These are phyloP conservation scores for Ogataea ganodermae DNA, from an alignment of 805 yeast genomes.

Conservation along the genomic window DNA sequence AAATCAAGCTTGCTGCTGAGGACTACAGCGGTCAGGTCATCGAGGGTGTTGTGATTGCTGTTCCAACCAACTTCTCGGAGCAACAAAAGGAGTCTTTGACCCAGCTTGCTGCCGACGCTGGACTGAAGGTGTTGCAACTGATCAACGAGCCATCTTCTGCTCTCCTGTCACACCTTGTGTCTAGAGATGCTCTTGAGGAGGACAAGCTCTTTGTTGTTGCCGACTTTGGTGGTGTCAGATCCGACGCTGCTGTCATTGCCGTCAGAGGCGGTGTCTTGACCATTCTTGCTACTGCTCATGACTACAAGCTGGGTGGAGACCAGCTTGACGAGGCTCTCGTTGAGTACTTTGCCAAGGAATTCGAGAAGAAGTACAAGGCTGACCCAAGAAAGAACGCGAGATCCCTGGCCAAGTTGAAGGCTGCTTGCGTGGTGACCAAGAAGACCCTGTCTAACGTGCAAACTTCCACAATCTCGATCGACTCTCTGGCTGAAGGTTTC, in stretches of 20 bases:
- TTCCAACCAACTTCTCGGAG: conserved; percentile 84
- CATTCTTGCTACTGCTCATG: conserved; percentile 80
- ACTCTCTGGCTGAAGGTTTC: conserved; percentile 89
- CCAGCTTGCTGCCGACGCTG: conserved; percentile 67
- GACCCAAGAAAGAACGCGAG: conserved; percentile 82
- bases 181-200: conserved; percentile 48
- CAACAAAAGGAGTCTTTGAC: conserved; percentile 67
- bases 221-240: conserved; percentile 94
- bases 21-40: conserved; percentile 84
- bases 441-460: conserved; percentile 90
- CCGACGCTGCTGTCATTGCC: conserved; percentile 92
- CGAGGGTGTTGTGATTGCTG: conserved; percentile 83
- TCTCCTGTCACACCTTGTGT: conserved; percentile 72
- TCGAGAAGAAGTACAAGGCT: conserved; percentile 80
- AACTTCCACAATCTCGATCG: conserved; percentile 88
- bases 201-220: conserved; percentile 89
- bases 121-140: conserved; percentile 78
- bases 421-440: conserved; percentile 81
- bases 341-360: conserved; percentile 89
- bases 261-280: conserved; percentile 94
- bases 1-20: conserved; percentile 84
- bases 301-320: conserved; percentile 83
- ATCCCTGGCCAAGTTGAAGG: conserved; percentile 84
- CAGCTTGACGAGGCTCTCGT: conserved; percentile 76
- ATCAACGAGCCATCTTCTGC: conserved; percentile 94